Evolutionary conservation across 2,329 filamentous ascomycete species (phyloP), one percentile per base, ranked within the genome.

Genomic region (Cladosporium sphaerospermum): DNA sequence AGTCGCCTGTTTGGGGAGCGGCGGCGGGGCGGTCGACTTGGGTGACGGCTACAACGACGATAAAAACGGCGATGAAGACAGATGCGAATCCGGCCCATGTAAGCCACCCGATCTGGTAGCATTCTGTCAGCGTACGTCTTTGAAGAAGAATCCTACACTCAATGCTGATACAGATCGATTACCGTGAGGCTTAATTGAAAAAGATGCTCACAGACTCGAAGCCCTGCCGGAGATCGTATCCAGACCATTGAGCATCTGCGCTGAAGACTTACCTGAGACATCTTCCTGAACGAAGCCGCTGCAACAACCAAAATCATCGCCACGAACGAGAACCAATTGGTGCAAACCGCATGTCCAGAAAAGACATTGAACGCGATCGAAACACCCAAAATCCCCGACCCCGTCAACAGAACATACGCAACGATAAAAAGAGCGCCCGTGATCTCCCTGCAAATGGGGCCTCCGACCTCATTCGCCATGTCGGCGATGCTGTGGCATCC

Each of bases 361-460:
- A 85, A 70, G 0, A 80, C 78, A 59, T 85, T 85, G 49, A 85
- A 68, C 0, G 75, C 81, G 0, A 78, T 78, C 0, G 80, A 80
- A 1, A 82, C 74, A 10, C 79, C 79, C 34, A 84, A 72, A 55
- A 85, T 81, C 5, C 81, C 80, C 1, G 77, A 78, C 1, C 75
- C 80, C 8, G 75, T 73, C 34, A 77, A 76, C 11, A 84, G 75
- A 39, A 82, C 72, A 54, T 80, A 83, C 3, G 78, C 78, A 6
- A 82, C 65, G 13, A 83, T 73, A 65, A 83, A 84, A 2, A 84
- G 63, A 0, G 75, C 60, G 0, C 81, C 81, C 9, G 74, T 72
- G 0, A 83, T 41, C 62, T 84, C 80, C 49, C 73, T 75, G 9
- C 78, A 59, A 57, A 77, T 67, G 1, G 64, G 60, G 0, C 80